Evolutionary conservation across 805 yeast genomes (phyloP).

Genomic region (Candida qinlingensis): DNA sequence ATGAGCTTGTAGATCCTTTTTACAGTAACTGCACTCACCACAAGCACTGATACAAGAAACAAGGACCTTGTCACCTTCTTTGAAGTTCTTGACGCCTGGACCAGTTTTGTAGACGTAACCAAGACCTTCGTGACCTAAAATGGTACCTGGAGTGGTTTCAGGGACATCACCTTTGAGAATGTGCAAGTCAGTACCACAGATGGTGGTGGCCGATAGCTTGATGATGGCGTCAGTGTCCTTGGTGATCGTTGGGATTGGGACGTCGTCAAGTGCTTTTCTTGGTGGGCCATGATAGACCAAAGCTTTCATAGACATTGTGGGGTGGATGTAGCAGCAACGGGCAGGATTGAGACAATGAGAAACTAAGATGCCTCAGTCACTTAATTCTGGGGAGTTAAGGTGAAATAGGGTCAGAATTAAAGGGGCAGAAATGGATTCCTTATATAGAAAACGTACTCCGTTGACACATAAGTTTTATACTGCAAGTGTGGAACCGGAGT

Average conservation of each 20-base stretch:
- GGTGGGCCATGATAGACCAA: constrained; percentile 40
- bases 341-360: no score
- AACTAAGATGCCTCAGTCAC: no score
- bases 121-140: constrained; percentile 60
- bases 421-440: no score
- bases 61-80: constrained; percentile 52
- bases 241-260: constrained; percentile 39
- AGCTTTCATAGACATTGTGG: constrained; percentile 36
- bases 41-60: constrained; percentile 65
- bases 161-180: constrained; percentile 58
- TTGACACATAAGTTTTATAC: no score
- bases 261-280: constrained; percentile 30
- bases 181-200: constrained; percentile 62
- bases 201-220: constrained; percentile 51
- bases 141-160: constrained; percentile 40
- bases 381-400: no score
- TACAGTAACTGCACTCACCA: constrained; percentile 51
- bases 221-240: constrained; percentile 53
- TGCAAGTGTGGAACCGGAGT: no score
- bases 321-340: not conserved
- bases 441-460: no score
- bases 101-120: constrained; percentile 50
- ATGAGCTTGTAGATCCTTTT: constrained; percentile 52
- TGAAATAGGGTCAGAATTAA: no score
- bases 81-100: constrained; percentile 39